Evolutionary conservation across 345 rosid genomes (phyloP).

Genomic region (Ailanthus altissimus): DNA sequence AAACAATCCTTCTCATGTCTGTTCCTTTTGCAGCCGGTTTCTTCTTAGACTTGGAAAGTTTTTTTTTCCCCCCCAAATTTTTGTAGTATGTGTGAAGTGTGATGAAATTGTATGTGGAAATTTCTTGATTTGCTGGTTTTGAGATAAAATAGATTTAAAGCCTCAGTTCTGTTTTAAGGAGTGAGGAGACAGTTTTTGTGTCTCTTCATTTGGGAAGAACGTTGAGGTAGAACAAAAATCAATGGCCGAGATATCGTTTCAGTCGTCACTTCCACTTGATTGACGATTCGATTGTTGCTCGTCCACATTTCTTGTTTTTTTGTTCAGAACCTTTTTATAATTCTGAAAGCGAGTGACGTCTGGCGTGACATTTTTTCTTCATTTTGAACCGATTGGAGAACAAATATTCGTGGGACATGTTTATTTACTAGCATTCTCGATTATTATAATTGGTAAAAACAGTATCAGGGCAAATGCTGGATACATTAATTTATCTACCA

Average conservation of each 20-base stretch:
- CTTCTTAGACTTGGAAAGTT: no score
- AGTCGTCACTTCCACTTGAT: slow-evolving; percentile 46
- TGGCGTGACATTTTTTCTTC: no score
- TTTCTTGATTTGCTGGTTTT: neutral
- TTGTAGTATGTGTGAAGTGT: no score
- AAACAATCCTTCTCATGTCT: neutral
- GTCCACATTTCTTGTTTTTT: slow-evolving; percentile 39
- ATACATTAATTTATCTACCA: no score
- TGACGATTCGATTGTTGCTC: slow-evolving; percentile 75
- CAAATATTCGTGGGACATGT: no score
- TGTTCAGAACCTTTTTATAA: neutral
- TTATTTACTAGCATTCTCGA: no score
- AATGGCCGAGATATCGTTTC: slow-evolving; percentile 77
- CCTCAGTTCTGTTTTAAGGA: slow-evolving; percentile 22
- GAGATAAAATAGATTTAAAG: neutral
- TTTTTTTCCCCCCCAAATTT: no score
- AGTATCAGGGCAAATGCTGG: no score
- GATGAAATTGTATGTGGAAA: neutral
- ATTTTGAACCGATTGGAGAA: no score
- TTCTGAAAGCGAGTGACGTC: no score
- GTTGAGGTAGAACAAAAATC: slow-evolving; percentile 38
- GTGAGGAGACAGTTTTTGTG: slow-evolving; percentile 13
- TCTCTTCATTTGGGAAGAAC: slow-evolving; percentile 25
- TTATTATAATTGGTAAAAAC: no score
- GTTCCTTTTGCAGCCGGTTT: neutral